Conservation (phyloP, 2,329 filamentous ascomycete genomes). For the Neonectria sp. region DNA sequence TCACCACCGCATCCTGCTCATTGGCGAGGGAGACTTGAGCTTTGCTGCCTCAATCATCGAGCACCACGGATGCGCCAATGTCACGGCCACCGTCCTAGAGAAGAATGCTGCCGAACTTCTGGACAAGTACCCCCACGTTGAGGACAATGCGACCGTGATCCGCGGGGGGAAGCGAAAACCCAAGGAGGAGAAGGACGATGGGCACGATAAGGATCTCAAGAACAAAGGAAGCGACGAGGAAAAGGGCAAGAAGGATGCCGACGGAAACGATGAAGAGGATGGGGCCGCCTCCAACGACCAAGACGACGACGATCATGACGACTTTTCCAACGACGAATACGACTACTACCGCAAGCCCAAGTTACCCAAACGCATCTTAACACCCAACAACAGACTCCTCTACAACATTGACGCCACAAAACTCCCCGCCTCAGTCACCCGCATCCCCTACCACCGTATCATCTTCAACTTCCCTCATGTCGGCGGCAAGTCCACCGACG, state of each 20-base stretch:
- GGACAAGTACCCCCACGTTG: constrained; percentile 82
- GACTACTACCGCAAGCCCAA: constrained; percentile 34
- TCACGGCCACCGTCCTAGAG: constrained; percentile 81
- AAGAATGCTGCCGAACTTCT: constrained; percentile 68
- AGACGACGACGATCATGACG: constrained; percentile 34
- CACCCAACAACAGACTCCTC: constrained; percentile 59
- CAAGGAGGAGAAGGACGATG: constrained; percentile 26
- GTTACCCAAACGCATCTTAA: constrained; percentile 28
- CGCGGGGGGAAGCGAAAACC: constrained; percentile 40
- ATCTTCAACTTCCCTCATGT: constrained; percentile 99
- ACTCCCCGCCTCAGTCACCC: constrained; percentile 64
- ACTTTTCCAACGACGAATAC: constrained; percentile 39
- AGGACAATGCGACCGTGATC: constrained; percentile 70
- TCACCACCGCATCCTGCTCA: constrained; percentile 78
- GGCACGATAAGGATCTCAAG: constrained; percentile 17
- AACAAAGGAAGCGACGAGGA: constrained; percentile 28
- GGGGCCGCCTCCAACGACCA: constrained; percentile 34
- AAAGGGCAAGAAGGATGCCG: constrained; percentile 36
- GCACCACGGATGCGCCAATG: constrained; percentile 75
- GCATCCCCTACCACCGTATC: constrained; percentile 77
- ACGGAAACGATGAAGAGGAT: constrained; percentile 31
- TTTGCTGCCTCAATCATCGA: constrained; percentile 78
- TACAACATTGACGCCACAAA: constrained; percentile 79
- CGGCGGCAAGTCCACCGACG: constrained; percentile 91
- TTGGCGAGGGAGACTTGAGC: constrained; percentile 87